Conservation (phyloP, 129 eudicot genomes). For the Lonicera japonica region DNA sequence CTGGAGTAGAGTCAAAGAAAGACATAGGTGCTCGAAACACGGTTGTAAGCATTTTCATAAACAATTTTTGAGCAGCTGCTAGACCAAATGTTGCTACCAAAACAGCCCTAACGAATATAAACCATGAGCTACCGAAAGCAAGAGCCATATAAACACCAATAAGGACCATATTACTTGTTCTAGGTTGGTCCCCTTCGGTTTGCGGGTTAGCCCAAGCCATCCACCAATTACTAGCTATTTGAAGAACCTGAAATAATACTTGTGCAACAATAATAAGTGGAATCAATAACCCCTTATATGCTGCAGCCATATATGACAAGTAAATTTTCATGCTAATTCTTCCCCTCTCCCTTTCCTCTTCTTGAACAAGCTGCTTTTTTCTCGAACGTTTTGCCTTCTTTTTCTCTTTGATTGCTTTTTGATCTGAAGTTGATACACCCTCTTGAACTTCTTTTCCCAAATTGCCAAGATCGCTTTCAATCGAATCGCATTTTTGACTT, state of each 20-base stretch:
- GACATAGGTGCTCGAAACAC: slow-evolving; percentile 97
- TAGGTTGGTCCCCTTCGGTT: slow-evolving; percentile 65
- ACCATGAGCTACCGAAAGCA: slow-evolving; percentile 90
- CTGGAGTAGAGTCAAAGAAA: slow-evolving; percentile 94
- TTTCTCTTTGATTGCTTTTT: slow-evolving; percentile 64
- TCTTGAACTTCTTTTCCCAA: slow-evolving; percentile 44
- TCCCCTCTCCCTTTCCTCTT: slow-evolving; percentile 90
- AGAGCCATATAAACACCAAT: slow-evolving; percentile 85
- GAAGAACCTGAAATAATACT: slow-evolving; percentile 67
- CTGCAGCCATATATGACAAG: slow-evolving; percentile 87
- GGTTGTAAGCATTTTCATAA: slow-evolving; percentile 61
- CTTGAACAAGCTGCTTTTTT: slow-evolving; percentile 87
- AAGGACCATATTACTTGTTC: slow-evolving; percentile 58
- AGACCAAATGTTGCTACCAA: slow-evolving; percentile 87
- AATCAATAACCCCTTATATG: slow-evolving; percentile 75
- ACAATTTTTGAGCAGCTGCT: slow-evolving; percentile 79
- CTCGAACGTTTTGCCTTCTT: slow-evolving; percentile 78
- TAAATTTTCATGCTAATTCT: slow-evolving; percentile 87
- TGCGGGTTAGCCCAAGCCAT: slow-evolving; percentile 99
- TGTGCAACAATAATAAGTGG: slow-evolving; percentile 84
- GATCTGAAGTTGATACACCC: slow-evolving; percentile 51
- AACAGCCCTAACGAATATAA: slow-evolving; percentile 80
- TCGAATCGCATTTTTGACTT: slow-evolving; percentile 40
- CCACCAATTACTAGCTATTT: slow-evolving; percentile 97
- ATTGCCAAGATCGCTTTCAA: slow-evolving; percentile 32